A percentile compares a stretch with the other conserved stretches of the same genome.
These are phyloP conservation scores for Cladosporium sp. DNA, from an alignment of 2,329 filamentous ascomycete species.

Conservation along the genomic window DNA sequence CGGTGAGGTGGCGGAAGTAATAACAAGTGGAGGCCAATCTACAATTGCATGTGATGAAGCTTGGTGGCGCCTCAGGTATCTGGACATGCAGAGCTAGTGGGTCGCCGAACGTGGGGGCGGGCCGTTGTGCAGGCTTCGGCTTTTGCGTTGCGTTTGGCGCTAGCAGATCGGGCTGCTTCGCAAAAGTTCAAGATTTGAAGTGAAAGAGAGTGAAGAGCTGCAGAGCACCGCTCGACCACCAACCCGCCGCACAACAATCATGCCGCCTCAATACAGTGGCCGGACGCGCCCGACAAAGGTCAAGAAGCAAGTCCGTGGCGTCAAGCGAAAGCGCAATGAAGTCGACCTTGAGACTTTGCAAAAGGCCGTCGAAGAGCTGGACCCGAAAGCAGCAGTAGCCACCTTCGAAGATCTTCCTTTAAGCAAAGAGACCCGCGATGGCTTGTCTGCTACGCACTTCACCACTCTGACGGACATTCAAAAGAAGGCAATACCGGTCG, in stretches of 20 bases:
- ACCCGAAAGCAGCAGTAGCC: conserved; percentile 57
- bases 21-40: no score
- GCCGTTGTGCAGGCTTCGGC: neutral
- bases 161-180: neutral
- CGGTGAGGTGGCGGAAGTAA: neutral
- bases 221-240: neutral
- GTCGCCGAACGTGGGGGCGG: neutral
- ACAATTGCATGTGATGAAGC: neutral
- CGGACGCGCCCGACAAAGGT: conserved; percentile 49
- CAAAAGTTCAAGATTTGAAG: conserved; percentile 5
- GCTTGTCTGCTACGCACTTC: conserved; percentile 83
- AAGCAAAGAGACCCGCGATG: conserved; percentile 71
- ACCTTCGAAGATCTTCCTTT: conserved; percentile 82
- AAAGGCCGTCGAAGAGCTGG: conserved; percentile 44
- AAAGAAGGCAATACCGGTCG: conserved; percentile 78
- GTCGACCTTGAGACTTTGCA: conserved; percentile 40
- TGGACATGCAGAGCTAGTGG: neutral
- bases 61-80: no score
- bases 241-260: conserved; percentile 1
- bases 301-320: conserved; percentile 48
- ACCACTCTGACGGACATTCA: conserved; percentile 89
- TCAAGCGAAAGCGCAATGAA: conserved; percentile 46
- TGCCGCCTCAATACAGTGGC: conserved; percentile 35
- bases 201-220: neutral
- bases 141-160: neutral